Base-by-base conservation (phyloP, 768 basidiomycete species). In the Pleurotus platypus region DNA sequence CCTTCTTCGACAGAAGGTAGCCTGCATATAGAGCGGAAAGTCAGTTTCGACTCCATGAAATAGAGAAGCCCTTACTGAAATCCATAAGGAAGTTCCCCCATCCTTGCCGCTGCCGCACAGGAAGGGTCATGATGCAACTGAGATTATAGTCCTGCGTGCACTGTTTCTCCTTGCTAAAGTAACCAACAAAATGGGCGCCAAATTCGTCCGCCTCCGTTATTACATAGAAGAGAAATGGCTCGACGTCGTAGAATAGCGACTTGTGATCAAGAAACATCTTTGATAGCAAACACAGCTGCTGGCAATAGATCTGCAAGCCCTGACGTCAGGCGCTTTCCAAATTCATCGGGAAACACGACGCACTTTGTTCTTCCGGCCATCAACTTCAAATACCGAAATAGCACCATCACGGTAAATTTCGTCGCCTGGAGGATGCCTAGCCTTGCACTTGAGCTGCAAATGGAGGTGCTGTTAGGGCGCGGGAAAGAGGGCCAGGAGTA, bases 241-340 rank as follows among this genome's bases (percentile, higher is more conserved):
- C 97, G 62, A 98, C 96, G 72, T 98, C 96, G 75, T 98, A 98
- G 73, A 98, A 98, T 49, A 98, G 83, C 15, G 95, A 98, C 71
- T 98, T 98, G 76, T 97, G 94, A 70, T 98, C 94, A 63, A 98
- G 83, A 72, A 98, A 98, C 95, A 98, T 98, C 72, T 97, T 98
- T 57, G 96, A 96, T 39, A 98, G 80, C 58, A 98, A 78, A 71
- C 96, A 98, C 24, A 99, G 82, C 70, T 99, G 98, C 69, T 99
- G 97, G 70, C 97, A 98, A 70, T 98, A 99, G 66, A 98, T 98
- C 91, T 93, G 67, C 13, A 49, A 35, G 47, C 53, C 57, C 54
- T 61, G 7, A 38, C 16, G 51, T 54, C 51, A 54, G 39, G 11
- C 11, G 26, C 9, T 22, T 39, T 12, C 39, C 20, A 26, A 50